Percentiles rank a stretch among this genome's conserved stretches.
These are phyloP conservation scores for Ephemerocybe angulata DNA, from an alignment of 768 basidiomycete genomes.

Conservation along the genomic window DNA sequence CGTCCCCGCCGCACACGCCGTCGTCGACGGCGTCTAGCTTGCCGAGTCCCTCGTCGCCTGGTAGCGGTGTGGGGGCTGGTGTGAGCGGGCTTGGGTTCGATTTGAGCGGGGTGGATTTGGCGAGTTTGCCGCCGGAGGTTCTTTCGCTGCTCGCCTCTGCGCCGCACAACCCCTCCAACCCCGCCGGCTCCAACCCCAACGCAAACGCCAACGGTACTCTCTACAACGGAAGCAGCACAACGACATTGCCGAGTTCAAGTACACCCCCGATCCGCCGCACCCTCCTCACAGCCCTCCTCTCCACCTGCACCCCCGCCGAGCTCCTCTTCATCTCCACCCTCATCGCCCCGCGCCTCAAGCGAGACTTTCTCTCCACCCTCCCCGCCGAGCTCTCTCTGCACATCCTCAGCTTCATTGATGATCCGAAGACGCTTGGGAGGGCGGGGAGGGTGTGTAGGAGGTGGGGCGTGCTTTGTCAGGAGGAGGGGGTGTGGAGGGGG, in stretches of 20 bases:
- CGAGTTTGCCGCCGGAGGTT: no score
- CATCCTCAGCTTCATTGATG: constrained; percentile 73
- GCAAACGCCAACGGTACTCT: neutral
- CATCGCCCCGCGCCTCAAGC: constrained; percentile 62
- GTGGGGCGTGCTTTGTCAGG: constrained; percentile 68
- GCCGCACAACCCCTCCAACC: no score
- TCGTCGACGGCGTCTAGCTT: no score
- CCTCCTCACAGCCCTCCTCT: constrained; percentile 48
- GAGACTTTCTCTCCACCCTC: constrained; percentile 46
- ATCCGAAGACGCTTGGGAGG: constrained; percentile 65
- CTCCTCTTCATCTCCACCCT: constrained; percentile 63
- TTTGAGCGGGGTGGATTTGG: no score
- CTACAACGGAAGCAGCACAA: neutral
- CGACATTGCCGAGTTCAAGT: constrained; percentile 5
- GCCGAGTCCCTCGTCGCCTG: no score
- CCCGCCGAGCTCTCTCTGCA: constrained; percentile 67
- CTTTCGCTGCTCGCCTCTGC: no score
- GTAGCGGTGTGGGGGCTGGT: no score
- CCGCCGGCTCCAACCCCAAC: neutral
- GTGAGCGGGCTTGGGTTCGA: no score
- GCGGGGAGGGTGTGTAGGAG: constrained; percentile 65
- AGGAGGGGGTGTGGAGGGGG: constrained; percentile 77
- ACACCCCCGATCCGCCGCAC: constrained; percentile 43
- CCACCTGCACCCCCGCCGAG: constrained; percentile 55
- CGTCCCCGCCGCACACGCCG: constrained; percentile 17